Evolutionary conservation across 2,329 filamentous ascomycete genomes (phyloP).

Genomic region (Diaporthe amygdali): DNA sequence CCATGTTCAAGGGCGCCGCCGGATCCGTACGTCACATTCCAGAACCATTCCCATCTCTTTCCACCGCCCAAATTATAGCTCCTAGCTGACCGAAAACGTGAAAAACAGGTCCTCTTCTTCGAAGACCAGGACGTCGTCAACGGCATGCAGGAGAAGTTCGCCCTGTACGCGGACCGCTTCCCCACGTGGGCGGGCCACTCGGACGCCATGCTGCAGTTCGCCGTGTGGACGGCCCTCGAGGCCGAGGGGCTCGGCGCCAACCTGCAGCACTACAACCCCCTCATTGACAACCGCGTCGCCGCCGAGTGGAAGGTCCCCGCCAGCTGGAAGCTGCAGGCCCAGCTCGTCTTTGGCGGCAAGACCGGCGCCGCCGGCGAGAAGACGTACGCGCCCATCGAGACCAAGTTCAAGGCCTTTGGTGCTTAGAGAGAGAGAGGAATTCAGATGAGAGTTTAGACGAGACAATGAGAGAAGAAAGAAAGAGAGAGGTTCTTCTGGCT

Average conservation of each 20-base stretch:
- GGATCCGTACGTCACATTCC: slow-evolving; percentile 68
- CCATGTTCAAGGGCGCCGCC: slow-evolving; percentile 71
- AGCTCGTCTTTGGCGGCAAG: slow-evolving; percentile 82
- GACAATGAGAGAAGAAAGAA: neutral
- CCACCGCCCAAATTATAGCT: neutral
- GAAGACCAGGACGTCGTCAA: slow-evolving; percentile 74
- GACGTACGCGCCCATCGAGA: slow-evolving; percentile 66
- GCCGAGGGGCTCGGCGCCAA: slow-evolving; percentile 85
- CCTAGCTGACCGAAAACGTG: too few relatives aligned
- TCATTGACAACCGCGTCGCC: slow-evolving; percentile 76
- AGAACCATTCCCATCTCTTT: neutral
- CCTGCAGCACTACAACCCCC: slow-evolving; percentile 91
- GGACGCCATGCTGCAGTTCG: slow-evolving; percentile 81
- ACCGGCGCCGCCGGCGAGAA: slow-evolving; percentile 65
- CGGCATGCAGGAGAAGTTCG: slow-evolving; percentile 69
- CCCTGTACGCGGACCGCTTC: slow-evolving; percentile 81
- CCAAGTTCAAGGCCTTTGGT: slow-evolving; percentile 70
- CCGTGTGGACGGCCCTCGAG: slow-evolving; percentile 82
- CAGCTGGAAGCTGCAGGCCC: slow-evolving; percentile 79
- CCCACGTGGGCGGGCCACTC: slow-evolving; percentile 77
- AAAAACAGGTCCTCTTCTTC: slow-evolving; percentile 76
- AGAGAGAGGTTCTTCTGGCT: neutral
- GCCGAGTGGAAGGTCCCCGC: slow-evolving; percentile 72
- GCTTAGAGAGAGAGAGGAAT: slow-evolving; percentile 39
- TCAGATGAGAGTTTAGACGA: neutral